Evolutionary conservation across 768 basidiomycete genomes (phyloP), one percentile per base, ranked within the genome.

Genomic region (Zangia roseola): DNA sequence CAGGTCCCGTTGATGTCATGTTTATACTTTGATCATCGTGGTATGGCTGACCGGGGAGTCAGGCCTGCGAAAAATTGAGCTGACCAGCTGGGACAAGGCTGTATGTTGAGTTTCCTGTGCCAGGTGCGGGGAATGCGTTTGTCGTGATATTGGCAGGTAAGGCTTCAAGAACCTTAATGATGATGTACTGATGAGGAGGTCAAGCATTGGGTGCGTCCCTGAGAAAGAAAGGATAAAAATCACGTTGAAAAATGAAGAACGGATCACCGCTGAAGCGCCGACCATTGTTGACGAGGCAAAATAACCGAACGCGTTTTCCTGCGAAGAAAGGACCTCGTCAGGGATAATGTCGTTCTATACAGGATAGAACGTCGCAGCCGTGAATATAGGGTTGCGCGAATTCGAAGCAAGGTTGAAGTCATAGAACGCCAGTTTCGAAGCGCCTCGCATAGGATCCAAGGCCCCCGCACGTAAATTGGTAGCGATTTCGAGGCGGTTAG

Each of bases 261-360:
- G 2, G 4, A 16, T 6, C 5, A 14, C 31, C 31, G 16, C 16
- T 31, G 31, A 2, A 14, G 31, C 16, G 14, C 31, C 14, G 31
- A 6, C 31, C 31, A 31, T n/a, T n/a, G 31, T 31, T 16, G 31
- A 31, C 14, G 31, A 31, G 3, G 88, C 72, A 63, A 95, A 95
- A 53, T 81, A 80, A 6, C 79, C 76, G 49, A 91, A 84, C 0
- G 91, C 81, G 6, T 82, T 82, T 5, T 70, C 68, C 40, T 76
- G 68, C 53, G 79, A 81, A 19, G 65, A 61, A 9, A 82, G 68
- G 6, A 97, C 60, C 57, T 90, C 86, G 20, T 76, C 58, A 0
- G 94, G 94, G 40, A 92, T 73, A 59, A 97, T 93, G 16, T 83
- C 87, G 43, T 78, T 84, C 94, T 93, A 97, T 41, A 86, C 73